Evolutionary conservation across 495 filamentous ascomycete genomes (phyloP).

Genomic region (Penicillium samsonianum): DNA sequence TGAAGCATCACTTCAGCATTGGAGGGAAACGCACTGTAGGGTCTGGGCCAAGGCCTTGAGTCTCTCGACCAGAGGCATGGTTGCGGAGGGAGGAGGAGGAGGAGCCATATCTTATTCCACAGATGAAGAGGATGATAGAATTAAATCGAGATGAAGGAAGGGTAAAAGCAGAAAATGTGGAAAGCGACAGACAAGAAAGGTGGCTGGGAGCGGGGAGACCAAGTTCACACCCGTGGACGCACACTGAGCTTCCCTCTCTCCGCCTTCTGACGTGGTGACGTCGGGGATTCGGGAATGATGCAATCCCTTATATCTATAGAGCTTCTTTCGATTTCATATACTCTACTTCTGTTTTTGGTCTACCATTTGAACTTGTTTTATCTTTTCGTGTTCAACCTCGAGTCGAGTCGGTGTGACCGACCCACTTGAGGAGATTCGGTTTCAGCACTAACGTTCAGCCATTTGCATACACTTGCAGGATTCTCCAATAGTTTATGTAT

Average conservation of each 20-base stretch:
- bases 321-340: background rate
- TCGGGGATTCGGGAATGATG: slow-evolving; percentile 26
- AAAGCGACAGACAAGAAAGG: slow-evolving; percentile 16
- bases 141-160: slow-evolving; percentile 5
- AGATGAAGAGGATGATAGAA: background rate
- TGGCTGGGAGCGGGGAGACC: slow-evolving; percentile 32
- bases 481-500: slow-evolving; percentile 1
- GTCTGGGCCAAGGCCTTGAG: slow-evolving; percentile 78
- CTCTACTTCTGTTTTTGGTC: background rate
- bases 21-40: slow-evolving; percentile 67
- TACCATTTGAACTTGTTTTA: background rate
- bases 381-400: background rate
- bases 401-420: slow-evolving; percentile 14
- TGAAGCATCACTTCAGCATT: slow-evolving; percentile 18
- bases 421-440: slow-evolving; percentile 7
- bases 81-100: slow-evolving; percentile 63
- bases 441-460: slow-evolving; percentile 5
- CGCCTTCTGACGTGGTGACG: slow-evolving; percentile 29
- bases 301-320: slow-evolving; percentile 10
- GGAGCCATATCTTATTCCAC: slow-evolving; percentile 64
- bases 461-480: slow-evolving; percentile 6
- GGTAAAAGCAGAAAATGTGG: slow-evolving; percentile 10
- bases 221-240: slow-evolving; percentile 18
- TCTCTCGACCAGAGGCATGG: slow-evolving; percentile 71
- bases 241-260: slow-evolving; percentile 23